Conservation (phyloP, 192 early-diverging fungal species). For the Coemansia sp. region DNA sequence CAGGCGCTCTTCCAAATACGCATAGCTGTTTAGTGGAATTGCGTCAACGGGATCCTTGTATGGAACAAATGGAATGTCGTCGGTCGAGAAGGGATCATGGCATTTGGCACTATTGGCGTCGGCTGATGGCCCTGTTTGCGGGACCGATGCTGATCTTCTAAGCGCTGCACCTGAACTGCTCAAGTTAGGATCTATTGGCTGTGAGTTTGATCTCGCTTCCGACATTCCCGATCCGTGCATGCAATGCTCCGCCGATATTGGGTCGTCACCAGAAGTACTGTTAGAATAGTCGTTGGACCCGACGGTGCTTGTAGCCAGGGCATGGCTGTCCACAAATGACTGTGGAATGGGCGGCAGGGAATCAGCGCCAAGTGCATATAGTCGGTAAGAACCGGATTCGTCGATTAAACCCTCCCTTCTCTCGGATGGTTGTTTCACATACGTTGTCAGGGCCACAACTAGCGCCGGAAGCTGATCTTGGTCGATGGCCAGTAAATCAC, state of each 20-base stretch:
- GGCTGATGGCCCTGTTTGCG: not conserved
- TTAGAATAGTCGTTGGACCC: not conserved
- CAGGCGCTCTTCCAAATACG: constrained; percentile 50
- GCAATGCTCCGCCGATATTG: not conserved
- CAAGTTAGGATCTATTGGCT: not conserved
- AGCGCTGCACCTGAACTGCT: not conserved
- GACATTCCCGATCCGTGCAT: not conserved
- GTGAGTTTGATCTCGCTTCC: constrained; percentile 3
- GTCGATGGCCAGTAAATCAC: constrained; percentile 11
- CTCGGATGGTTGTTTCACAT: constrained; percentile 37
- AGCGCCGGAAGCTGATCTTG: constrained; percentile 22
- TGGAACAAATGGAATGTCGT: not conserved
- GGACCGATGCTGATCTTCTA: constrained; percentile 1
- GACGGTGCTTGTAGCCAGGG: not conserved
- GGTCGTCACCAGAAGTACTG: not conserved
- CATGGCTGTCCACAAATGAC: constrained; percentile 38
- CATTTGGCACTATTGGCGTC: not conserved
- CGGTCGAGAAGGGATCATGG: not conserved
- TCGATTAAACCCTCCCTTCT: constrained; percentile 11
- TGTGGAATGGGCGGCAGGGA: constrained; percentile 35
- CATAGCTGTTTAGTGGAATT: constrained; percentile 39
- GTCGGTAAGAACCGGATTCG: constrained; percentile 30
- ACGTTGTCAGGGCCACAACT: constrained; percentile 46
- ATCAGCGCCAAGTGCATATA: constrained; percentile 44
- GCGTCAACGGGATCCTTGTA: not conserved